Base-by-base conservation (phyloP, 306 rosid genomes). In the Pyrus pyrifolia region DNA sequence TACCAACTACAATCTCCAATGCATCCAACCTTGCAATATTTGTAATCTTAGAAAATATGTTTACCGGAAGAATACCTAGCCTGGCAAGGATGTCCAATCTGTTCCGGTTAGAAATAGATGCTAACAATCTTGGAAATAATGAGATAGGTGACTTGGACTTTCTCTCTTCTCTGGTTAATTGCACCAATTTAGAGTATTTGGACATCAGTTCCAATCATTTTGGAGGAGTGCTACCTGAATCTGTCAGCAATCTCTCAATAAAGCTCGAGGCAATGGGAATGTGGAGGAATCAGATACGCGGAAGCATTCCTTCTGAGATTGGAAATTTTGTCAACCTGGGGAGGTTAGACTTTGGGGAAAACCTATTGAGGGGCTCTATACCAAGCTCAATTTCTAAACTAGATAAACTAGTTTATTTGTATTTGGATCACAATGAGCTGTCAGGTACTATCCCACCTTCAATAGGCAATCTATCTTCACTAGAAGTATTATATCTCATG, bases 31-130 rank as follows among this genome's bases (percentile, higher is more conserved):
- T 38, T 1, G 9, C 42, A 38, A 38, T 7, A 38, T 38, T 49
- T 42, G 1, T 10, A 13, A 40, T 80, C 53, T n/a, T 52, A 0
- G 1, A 0, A 0, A 85, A 85, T 52, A 3, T 4, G 3, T 71
- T 75, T 17, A 19, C 38, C 1, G 88, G 85, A 40, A 76, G 61
- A 71, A 49, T 85, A 3, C 88, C 85, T 42, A 52, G 52, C 45
- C n/a, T 76, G 19, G 65, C 61, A 33, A 18, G 72, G 17, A 19
- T 61, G 4, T 52, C 63, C 23, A 66, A 53, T 59, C 45, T 84
- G 12, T 4, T 17, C 59, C 3, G 1, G n/a, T 25, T 85, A 6
- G 21, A 15, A 14, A 0, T 81, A 0, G 21, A 1, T 2, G 4
- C 0, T 0, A 85, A 85, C 38, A 29, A 42, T 55, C 82, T 85